phyloP scores from a whole-genome alignment of 2,329 filamentous ascomycete species.

The Cytospora paraplurivora region DNA sequence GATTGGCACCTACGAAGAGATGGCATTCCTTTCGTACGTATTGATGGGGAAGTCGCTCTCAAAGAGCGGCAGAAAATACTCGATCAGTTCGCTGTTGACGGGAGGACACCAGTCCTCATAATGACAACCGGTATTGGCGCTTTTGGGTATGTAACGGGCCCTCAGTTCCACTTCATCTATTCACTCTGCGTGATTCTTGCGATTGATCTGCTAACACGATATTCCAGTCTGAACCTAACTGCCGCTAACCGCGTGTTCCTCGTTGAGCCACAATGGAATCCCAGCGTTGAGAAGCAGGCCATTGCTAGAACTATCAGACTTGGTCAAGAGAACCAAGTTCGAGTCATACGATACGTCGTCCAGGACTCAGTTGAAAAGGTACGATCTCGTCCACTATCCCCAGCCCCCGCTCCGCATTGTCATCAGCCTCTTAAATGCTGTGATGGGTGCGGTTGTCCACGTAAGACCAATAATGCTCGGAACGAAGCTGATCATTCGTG shows the following conservation, averaged over 20 bases:
- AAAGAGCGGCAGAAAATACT: conserved; percentile 42
- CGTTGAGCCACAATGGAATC: conserved; percentile 59
- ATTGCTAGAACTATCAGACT: conserved; percentile 51
- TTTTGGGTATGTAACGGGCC: conserved; percentile 43
- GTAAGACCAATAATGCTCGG: too few species aligned
- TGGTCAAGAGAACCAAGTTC: conserved; percentile 47
- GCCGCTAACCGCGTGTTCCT: conserved; percentile 52
- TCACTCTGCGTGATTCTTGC: background rate
- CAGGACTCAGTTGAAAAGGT: conserved; percentile 48
- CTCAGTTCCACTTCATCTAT: background rate
- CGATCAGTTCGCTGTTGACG: conserved; percentile 39
- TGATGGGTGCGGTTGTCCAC: background rate
- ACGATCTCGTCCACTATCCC: background rate
- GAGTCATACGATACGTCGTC: conserved; percentile 49
- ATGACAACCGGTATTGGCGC: conserved; percentile 57
- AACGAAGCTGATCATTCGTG: background rate
- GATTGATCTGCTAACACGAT: background rate
- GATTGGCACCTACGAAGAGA: conserved; percentile 35
- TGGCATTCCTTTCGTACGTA: conserved; percentile 39
- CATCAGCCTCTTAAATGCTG: too few species aligned
- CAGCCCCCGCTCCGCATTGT: background rate
- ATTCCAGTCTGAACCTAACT: conserved; percentile 50
- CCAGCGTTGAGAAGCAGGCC: conserved; percentile 54
- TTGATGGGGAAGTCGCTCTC: conserved; percentile 48
- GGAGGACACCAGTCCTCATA: conserved; percentile 43